Evolutionary conservation across 768 basidiomycete genomes (phyloP), one percentile per base, ranked within the genome.

Genomic region (Roridomyces roridus): DNA sequence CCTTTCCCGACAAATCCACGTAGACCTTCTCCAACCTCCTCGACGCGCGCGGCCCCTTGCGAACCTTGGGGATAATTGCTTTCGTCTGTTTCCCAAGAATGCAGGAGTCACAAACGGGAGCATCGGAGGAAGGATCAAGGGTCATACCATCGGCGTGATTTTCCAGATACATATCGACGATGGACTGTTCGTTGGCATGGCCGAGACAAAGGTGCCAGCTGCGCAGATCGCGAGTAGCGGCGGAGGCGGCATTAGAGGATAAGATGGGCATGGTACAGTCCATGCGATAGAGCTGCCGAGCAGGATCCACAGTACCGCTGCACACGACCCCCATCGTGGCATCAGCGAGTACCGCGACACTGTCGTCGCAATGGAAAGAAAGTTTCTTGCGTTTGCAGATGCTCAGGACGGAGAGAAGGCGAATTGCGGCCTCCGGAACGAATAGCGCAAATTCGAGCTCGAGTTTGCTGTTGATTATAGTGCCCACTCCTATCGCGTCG

Each of bases 11-110:
- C 12, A 77, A 45, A 42, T 78, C 74, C 40, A 74, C 64, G 51
- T 65, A 72, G 4, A 76, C 68, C 20, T 64, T 68, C 41, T 68
- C 57, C n/a, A n/a, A n/a, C n/a, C n/a, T n/a, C n/a, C n/a, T n/a
- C n/a, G n/a, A n/a, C n/a, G n/a, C n/a, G n/a, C n/a, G n/a, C n/a
- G n/a, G n/a, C n/a, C n/a, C n/a, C n/a, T n/a, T n/a, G n/a, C n/a
- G n/a, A n/a, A n/a, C n/a, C n/a, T n/a, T n/a, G n/a, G n/a, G n/a
- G n/a, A n/a, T n/a, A n/a, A n/a, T n/a, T n/a, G n/a, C n/a, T n/a
- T n/a, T n/a, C n/a, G n/a, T n/a, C n/a, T n/a, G n/a, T n/a, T n/a
- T n/a, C n/a, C n/a, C n/a, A n/a, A n/a, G n/a, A n/a, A n/a, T n/a
- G n/a, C n/a, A n/a, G n/a, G n/a, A n/a, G n/a, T n/a, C n/a, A n/a